A percentile compares a stretch with the other conserved stretches of the same genome.
Conservation (phyloP, 441 rosid genomes). For the Croton laevigatus region DNA sequence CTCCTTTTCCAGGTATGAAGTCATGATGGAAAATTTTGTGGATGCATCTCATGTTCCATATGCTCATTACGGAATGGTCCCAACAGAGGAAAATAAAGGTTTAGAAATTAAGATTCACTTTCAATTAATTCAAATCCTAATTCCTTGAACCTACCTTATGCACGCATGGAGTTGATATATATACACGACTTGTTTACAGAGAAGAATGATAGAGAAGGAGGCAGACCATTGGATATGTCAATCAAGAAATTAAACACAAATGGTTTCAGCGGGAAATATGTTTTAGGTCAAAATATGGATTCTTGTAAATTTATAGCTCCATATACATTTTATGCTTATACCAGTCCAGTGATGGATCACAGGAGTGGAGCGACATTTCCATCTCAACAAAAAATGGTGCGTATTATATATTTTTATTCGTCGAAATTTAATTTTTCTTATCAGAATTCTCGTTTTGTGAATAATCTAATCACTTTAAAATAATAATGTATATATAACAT, state of each 20-base stretch:
- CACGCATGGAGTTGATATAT: not conserved
- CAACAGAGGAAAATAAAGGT: constrained; percentile 39
- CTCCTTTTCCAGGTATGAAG: constrained; percentile 67
- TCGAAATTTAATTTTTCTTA: too few relatives aligned
- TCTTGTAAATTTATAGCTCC: constrained; percentile 65
- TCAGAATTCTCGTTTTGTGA: too few relatives aligned
- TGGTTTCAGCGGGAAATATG: constrained; percentile 22
- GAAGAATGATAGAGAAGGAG: constrained; percentile 85
- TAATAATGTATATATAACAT: too few relatives aligned
- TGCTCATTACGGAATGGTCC: constrained; percentile 82
- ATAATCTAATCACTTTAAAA: too few relatives aligned
- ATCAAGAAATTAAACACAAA: constrained; percentile 44
- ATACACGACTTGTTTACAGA: constrained; percentile 32
- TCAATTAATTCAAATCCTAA: not conserved
- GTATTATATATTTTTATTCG: too few relatives aligned
- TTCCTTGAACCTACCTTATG: not conserved
- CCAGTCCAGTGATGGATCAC: too few relatives aligned
- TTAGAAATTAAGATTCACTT: not conserved
- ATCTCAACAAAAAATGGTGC: constrained; percentile 18
- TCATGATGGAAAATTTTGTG: constrained; percentile 81
- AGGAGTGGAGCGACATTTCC: too few relatives aligned
- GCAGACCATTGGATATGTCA: constrained; percentile 61
- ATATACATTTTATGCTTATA: constrained; percentile 53
- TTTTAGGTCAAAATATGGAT: constrained; percentile 53
- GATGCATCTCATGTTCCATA: constrained; percentile 97